These are phyloP conservation scores for Penicillium flavigenum DNA, from an alignment of 495 filamentous ascomycete species.

Conservation along the genomic window DNA sequence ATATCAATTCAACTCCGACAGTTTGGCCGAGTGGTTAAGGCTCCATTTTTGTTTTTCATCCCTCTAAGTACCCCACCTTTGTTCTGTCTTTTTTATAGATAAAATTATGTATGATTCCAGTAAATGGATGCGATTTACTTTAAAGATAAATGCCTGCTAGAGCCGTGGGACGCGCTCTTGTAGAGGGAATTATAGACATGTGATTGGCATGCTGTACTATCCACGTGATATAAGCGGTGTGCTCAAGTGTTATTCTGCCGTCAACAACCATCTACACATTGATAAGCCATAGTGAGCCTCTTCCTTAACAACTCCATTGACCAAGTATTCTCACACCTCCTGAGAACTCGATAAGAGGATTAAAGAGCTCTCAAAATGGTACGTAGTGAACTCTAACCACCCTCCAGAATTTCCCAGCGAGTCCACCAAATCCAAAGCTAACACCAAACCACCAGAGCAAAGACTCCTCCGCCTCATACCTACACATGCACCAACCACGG, in stretches of 20 bases:
- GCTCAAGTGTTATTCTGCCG: not conserved
- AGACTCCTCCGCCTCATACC: constrained; percentile 81
- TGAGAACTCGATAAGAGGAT: not conserved
- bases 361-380: constrained; percentile 23
- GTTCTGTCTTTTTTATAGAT: too few relatives aligned
- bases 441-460: constrained; percentile 61
- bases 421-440: not conserved
- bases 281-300: not conserved
- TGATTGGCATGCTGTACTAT: not conserved
- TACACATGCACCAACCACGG: constrained; percentile 79
- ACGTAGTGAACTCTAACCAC: not conserved
- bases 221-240: not conserved
- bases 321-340: not conserved
- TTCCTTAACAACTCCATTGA: not conserved
- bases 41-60: too few relatives aligned
- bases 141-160: too few relatives aligned
- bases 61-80: too few relatives aligned
- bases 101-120: too few relatives aligned
- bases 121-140: too few relatives aligned
- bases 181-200: too few relatives aligned
- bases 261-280: not conserved
- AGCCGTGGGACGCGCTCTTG: too few relatives aligned
- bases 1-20: too few relatives aligned
- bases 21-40: too few relatives aligned
- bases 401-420: not conserved